Evolutionary conservation across 768 basidiomycete species (phyloP).

Genomic region (Amanita inopinata): DNA sequence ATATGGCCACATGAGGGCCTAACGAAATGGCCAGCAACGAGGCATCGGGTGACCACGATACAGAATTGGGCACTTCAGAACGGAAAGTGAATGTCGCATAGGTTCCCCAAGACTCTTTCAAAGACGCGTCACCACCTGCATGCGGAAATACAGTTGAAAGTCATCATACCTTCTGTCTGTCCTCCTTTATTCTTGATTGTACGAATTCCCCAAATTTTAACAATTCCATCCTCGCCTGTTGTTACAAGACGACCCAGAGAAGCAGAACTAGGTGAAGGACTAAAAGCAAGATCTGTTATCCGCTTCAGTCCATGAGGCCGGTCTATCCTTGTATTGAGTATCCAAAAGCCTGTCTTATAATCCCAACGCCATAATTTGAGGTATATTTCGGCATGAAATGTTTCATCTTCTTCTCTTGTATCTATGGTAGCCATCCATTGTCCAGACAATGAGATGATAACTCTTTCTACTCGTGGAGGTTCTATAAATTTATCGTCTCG

Average conservation of each 20-base stretch:
- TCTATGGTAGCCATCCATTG: constrained; percentile 94
- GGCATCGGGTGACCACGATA: constrained; percentile 77
- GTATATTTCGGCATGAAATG: constrained; percentile 58
- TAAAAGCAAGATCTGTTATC: constrained; percentile 64
- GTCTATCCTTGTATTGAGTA: constrained; percentile 83
- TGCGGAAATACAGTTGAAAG: neutral
- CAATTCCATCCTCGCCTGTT: constrained; percentile 60
- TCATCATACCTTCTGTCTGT: constrained; percentile 41
- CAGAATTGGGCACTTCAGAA: constrained; percentile 50
- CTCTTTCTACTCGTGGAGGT: constrained; percentile 64
- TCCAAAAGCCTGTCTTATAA: constrained; percentile 48
- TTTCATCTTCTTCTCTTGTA: constrained; percentile 54
- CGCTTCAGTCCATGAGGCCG: constrained; percentile 66
- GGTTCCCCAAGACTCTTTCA: constrained; percentile 67
- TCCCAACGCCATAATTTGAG: constrained; percentile 93
- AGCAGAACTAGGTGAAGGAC: constrained; percentile 28
- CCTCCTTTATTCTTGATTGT: constrained; percentile 34
- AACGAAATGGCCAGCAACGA: constrained; percentile 75
- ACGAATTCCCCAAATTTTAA: constrained; percentile 76
- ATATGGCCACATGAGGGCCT: constrained; percentile 59
- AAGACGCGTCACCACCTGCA: constrained; percentile 5
- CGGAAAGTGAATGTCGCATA: constrained; percentile 67
- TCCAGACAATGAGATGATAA: constrained; percentile 55
- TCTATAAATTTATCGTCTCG: constrained; percentile 70
- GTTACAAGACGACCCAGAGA: constrained; percentile 49